Percentiles rank a stretch among this genome's conserved stretches.
phyloP scores from a whole-genome alignment of 1,284 basidiomycete species.

The Agroathelia rolfsii region DNA sequence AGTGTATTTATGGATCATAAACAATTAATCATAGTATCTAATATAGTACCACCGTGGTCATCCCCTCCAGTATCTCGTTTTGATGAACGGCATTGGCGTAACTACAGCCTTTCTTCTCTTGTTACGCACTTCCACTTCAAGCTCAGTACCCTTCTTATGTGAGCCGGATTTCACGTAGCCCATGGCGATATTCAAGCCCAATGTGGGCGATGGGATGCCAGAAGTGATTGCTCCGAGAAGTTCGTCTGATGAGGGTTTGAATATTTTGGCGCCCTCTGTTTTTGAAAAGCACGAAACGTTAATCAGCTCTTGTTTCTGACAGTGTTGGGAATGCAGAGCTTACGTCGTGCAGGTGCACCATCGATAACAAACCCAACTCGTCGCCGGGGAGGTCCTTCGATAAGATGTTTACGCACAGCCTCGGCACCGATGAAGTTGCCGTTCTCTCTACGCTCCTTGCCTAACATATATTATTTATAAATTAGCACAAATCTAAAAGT shows the following conservation, averaged over 20 bases:
- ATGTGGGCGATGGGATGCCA: conserved; percentile 89
- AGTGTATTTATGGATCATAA: too few relatives aligned
- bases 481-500: too few relatives aligned
- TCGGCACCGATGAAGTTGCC: conserved; percentile 80
- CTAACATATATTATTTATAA: conserved; percentile 22
- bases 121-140: conserved; percentile 71
- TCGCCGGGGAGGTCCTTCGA: conserved; percentile 69
- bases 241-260: conserved; percentile 42
- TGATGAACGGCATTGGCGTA: conserved; percentile 74
- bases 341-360: conserved; percentile 80
- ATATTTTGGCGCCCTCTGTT: conserved; percentile 76
- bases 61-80: conserved; percentile 63
- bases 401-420: conserved; percentile 71
- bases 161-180: conserved; percentile 75
- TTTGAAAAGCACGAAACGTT: too few relatives aligned
- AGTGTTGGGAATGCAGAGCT: too few relatives aligned
- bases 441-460: conserved; percentile 70
- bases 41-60: too few relatives aligned
- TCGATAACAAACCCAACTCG: conserved; percentile 80
- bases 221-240: conserved; percentile 73
- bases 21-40: too few relatives aligned
- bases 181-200: conserved; percentile 94
- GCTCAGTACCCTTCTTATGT: conserved; percentile 86
- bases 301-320: too few relatives aligned
- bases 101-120: conserved; percentile 63